Base-by-base conservation (phyloP, 352 stramenopile genomes). In the Pythium utonaiense region DNA sequence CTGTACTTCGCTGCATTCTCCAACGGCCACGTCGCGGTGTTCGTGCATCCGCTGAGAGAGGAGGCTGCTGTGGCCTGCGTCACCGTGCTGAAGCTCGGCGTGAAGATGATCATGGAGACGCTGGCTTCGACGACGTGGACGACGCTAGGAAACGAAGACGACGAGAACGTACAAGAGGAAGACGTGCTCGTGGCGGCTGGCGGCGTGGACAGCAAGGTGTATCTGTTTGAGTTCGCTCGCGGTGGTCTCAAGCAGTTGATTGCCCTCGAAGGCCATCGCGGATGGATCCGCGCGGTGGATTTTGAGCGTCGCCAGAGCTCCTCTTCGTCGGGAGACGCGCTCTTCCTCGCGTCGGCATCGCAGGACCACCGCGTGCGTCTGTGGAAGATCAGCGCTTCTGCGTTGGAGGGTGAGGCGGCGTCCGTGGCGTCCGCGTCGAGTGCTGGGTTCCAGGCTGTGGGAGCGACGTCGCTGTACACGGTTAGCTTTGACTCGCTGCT, bases 281-380 rank as follows among this genome's bases (percentile, higher is more conserved):
- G 73, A 10, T 93, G 83, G 83, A 73, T 93, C 44, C 79, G 78
- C 6, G 74, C 74, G n/a, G 56, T 93, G 14, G 66, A 74, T n/a
- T 89, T 93, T 28, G 53, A 78, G 24, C 54, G 33, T 16, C 57
- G 53, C 16, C 17, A 24, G 16, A n/a, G 17, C 40, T 16, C 17
- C 19, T 31, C 6, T 21, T n/a, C 25, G 14, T 12, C 0, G 3
- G 41, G 22, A 8, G 19, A 31, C 19, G 54, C 47, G 24, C 22
- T 70, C 61, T 14, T 82, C n/a, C 47, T 92, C 12, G 80, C 78
- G 6, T 92, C 82, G 0, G 82, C 77, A 12, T 82, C 80, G 10
- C 82, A 92, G 58, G 82, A 92, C 57, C 75, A 89, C 40, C 71
- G 78, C 25, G 78, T 90, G 57, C 82, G 82, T 8, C 62, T 92